phyloP scores from a whole-genome alignment of 75 land plant genomes.

The Azolla pinnata region DNA sequence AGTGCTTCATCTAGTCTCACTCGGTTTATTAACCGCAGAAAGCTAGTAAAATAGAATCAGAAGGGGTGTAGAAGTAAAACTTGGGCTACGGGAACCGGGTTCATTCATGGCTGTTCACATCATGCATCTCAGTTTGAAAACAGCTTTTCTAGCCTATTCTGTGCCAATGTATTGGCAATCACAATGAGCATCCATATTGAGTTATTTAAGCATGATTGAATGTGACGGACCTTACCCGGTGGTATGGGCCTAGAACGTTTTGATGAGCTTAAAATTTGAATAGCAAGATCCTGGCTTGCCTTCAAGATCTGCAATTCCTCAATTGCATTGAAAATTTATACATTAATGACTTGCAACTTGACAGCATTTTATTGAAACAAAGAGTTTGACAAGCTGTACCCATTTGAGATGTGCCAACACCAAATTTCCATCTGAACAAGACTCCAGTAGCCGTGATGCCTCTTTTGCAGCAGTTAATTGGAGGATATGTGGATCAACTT shows the following conservation, averaged over 20 bases:
- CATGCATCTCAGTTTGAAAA: no score
- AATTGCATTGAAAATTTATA: neutral
- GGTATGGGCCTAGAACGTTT: slow-evolving; percentile 57
- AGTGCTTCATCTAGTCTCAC: no score
- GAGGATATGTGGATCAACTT: slow-evolving; percentile 9
- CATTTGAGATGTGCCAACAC: slow-evolving; percentile 80
- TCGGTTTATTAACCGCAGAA: no score
- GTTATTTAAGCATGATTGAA: no score
- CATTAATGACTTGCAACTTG: neutral
- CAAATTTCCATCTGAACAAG: slow-evolving; percentile 66
- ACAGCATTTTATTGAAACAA: no score
- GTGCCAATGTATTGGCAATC: neutral
- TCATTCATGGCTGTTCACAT: no score
- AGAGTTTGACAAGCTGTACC: slow-evolving; percentile 31
- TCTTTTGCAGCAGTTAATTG: slow-evolving; percentile 63
- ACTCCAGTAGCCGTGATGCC: slow-evolving; percentile 80
- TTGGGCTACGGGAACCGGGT: no score
- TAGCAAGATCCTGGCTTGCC: slow-evolving; percentile 49
- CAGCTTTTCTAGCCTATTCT: no score
- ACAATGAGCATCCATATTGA: neutral
- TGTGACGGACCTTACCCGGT: slow-evolving; percentile 51
- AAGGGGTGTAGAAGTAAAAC: no score
- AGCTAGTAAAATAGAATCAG: no score
- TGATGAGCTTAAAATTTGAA: slow-evolving; percentile 69
- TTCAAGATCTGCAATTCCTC: slow-evolving; percentile 52